Percentiles rank a stretch among this genome's conserved stretches.
phyloP scores from a whole-genome alignment of 2,329 filamentous ascomycete genomes.

The Pseudocercospora cruenta region DNA sequence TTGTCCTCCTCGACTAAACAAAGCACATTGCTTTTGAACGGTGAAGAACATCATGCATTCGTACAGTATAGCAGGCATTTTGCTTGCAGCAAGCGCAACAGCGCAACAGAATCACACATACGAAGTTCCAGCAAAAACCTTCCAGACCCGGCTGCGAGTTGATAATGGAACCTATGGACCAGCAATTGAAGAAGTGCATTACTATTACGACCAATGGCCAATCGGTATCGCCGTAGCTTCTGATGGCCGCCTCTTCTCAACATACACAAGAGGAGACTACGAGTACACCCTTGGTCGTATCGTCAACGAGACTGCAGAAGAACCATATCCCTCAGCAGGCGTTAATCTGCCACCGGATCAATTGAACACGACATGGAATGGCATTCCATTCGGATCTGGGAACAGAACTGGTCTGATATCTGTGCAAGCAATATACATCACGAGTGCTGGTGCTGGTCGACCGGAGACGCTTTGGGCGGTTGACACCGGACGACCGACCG shows the following conservation, averaged over 20 bases:
- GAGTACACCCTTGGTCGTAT: constrained; percentile 54
- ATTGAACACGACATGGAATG: constrained; percentile 46
- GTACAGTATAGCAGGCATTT: not conserved
- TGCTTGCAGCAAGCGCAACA: constrained; percentile 22
- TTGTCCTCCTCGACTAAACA: not conserved
- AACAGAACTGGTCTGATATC: constrained; percentile 47
- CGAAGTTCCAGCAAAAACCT: constrained; percentile 19
- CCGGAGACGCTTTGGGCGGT: constrained; percentile 52
- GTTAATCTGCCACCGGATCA: constrained; percentile 42
- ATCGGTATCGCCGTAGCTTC: constrained; percentile 51
- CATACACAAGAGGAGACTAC: constrained; percentile 52
- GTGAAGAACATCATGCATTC: not conserved
- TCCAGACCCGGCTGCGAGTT: constrained; percentile 44
- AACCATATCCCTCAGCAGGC: constrained; percentile 48
- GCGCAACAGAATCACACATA: constrained; percentile 33
- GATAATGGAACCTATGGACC: constrained; percentile 55
- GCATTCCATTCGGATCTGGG: constrained; percentile 50
- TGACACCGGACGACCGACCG: constrained; percentile 50
- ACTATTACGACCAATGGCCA: constrained; percentile 50
- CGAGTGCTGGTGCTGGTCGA: constrained; percentile 39
- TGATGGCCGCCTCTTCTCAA: constrained; percentile 49
- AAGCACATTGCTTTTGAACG: not conserved
- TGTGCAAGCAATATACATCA: constrained; percentile 52
- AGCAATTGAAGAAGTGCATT: constrained; percentile 53
- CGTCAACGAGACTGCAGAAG: constrained; percentile 52